phyloP scores from a whole-genome alignment of 2,329 filamentous ascomycete genomes.

The Nothophaeocryptopus gaeumannii region DNA sequence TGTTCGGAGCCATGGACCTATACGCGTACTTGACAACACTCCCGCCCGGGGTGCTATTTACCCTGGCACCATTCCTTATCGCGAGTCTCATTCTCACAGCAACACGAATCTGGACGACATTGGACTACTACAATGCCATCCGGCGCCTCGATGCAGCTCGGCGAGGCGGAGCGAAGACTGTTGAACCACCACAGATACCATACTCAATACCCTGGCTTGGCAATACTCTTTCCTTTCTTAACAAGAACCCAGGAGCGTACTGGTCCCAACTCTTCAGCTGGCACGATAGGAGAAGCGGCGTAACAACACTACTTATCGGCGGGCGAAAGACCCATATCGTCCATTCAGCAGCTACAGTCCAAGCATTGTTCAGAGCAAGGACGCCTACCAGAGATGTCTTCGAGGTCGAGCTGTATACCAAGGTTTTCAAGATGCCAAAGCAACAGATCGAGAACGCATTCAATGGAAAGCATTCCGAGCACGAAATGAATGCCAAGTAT shows the following conservation, averaged over 20 bases:
- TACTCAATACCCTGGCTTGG: conserved; percentile 32
- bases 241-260: conserved; percentile 26
- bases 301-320: conserved; percentile 31
- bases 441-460: conserved; percentile 25
- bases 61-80: conserved; percentile 13
- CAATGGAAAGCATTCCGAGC: conserved; percentile 23
- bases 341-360: conserved; percentile 24
- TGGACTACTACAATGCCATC: conserved; percentile 23
- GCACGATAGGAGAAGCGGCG: conserved; percentile 28
- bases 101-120: conserved; percentile 24
- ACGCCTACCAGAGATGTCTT: conserved; percentile 26
- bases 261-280: conserved; percentile 28
- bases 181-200: conserved; percentile 28
- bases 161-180: conserved; percentile 12
- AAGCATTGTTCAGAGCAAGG: conserved; percentile 30
- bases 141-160: conserved; percentile 8
- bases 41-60: conserved; percentile 7
- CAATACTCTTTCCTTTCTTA: conserved; percentile 29
- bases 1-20: not conserved
- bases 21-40: not conserved
- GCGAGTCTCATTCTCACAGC: conserved; percentile 12
- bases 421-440: conserved; percentile 26
- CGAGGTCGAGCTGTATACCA: conserved; percentile 26
- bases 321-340: conserved; percentile 31
- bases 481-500: conserved; percentile 30